Evolutionary conservation across 306 rosid species (phyloP).

Genomic region (Malus asiatica): DNA sequence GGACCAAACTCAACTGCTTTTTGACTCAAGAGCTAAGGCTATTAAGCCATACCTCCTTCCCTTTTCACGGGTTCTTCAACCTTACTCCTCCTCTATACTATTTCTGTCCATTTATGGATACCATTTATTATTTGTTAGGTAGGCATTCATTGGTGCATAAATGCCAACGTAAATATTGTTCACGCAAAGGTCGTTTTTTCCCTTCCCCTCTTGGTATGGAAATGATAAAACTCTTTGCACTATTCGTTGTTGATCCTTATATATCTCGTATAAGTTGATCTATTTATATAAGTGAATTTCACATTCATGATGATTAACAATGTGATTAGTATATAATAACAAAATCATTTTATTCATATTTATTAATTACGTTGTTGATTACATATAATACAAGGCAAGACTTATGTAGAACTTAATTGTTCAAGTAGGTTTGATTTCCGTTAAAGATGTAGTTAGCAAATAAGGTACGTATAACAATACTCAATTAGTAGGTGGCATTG

Average conservation of each 20-base stretch:
- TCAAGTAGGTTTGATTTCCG: background rate
- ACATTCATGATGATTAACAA: background rate
- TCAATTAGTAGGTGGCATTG: background rate
- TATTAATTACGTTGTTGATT: background rate
- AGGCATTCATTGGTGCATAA: background rate
- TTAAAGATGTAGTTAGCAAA: background rate
- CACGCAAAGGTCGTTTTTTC: background rate
- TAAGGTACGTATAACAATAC: background rate
- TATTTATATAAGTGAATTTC: background rate
- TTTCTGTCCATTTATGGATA: background rate
- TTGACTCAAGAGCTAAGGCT: background rate
- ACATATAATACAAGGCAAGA: background rate
- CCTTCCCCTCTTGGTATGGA: background rate
- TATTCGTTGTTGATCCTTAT: background rate
- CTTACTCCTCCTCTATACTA: background rate
- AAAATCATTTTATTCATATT: background rate
- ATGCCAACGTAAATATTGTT: background rate
- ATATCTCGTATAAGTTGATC: background rate
- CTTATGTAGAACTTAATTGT: background rate
- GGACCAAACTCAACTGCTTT: background rate
- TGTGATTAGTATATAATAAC: background rate
- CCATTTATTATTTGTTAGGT: background rate
- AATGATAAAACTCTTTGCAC: background rate
- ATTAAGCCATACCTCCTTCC: background rate
- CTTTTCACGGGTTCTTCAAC: constrained; percentile 3